These are phyloP conservation scores for Acacia pycnantha DNA, from an alignment of 331 rosid genomes.

Conservation along the genomic window DNA sequence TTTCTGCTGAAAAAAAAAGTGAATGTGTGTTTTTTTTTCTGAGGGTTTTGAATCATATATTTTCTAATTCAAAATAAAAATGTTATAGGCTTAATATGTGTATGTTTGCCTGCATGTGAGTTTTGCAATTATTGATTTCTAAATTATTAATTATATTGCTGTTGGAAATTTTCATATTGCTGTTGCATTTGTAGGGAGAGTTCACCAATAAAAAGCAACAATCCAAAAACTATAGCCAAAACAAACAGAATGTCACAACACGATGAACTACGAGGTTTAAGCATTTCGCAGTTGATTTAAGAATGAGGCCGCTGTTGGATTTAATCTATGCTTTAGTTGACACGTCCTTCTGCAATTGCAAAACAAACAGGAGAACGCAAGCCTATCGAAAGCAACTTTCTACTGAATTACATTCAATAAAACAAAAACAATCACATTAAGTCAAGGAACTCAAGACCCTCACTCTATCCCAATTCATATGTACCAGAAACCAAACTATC, in stretches of 20 bases:
- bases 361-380: conserved; percentile 65
- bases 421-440: too few relatives aligned
- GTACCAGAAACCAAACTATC: not conserved
- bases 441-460: not conserved
- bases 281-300: conserved; percentile 27
- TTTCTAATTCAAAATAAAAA: too few relatives aligned
- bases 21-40: too few relatives aligned
- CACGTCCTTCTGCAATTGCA: conserved; percentile 60
- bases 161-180: too few relatives aligned
- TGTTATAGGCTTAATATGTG: too few relatives aligned
- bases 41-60: too few relatives aligned
- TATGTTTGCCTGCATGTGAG: too few relatives aligned
- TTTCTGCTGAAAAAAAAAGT: too few relatives aligned
- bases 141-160: too few relatives aligned
- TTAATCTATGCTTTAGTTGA: conserved; percentile 86
- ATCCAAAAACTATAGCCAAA: not conserved
- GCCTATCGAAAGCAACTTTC: conserved; percentile 81
- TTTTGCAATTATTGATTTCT: too few relatives aligned
- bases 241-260: conserved; percentile 37
- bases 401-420: too few relatives aligned
- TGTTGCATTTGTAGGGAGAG: conserved; percentile 40
- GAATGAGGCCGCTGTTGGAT: conserved; percentile 27
- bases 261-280: conserved; percentile 36
- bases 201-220: conserved; percentile 95
- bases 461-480: not conserved